These are phyloP conservation scores for Fomitopsis palustris DNA, from an alignment of 1,284 basidiomycete species.

Conservation along the genomic window DNA sequence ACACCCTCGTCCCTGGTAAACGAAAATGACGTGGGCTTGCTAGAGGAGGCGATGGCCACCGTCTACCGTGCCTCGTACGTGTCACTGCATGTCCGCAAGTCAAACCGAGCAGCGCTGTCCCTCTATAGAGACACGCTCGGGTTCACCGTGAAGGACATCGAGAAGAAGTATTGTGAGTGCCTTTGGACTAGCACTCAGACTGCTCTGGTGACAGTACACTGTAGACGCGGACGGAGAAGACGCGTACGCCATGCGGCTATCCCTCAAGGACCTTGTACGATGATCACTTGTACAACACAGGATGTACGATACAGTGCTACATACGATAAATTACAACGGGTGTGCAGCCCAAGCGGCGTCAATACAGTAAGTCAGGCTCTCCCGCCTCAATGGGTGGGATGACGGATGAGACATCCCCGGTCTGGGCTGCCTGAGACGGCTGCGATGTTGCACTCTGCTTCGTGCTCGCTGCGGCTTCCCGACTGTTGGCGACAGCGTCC, in stretches of 20 bases:
- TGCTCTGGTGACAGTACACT: slow-evolving; percentile 25
- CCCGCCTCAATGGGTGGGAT: neutral
- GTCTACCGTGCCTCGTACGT: slow-evolving; percentile 77
- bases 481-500: slow-evolving; percentile 40
- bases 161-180: slow-evolving; percentile 80
- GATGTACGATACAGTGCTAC: neutral
- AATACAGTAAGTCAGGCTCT: too few species aligned
- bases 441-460: neutral
- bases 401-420: neutral
- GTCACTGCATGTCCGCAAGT: slow-evolving; percentile 83
- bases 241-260: slow-evolving; percentile 84
- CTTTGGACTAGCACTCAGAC: neutral
- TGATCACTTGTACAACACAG: slow-evolving; percentile 6
- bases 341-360: slow-evolving; percentile 21
- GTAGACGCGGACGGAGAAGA: slow-evolving; percentile 88
- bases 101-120: slow-evolving; percentile 81
- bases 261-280: slow-evolving; percentile 39
- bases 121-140: slow-evolving; percentile 84
- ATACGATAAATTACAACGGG: slow-evolving; percentile 33
- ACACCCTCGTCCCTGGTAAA: neutral
- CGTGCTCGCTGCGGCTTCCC: slow-evolving; percentile 3
- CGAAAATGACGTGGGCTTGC: neutral
- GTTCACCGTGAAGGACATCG: slow-evolving; percentile 73
- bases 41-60: slow-evolving; percentile 84
- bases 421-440: neutral